Evolutionary conservation across 2,329 filamentous ascomycete genomes (phyloP).

Genomic region (Pseudocercospora cruenta): DNA sequence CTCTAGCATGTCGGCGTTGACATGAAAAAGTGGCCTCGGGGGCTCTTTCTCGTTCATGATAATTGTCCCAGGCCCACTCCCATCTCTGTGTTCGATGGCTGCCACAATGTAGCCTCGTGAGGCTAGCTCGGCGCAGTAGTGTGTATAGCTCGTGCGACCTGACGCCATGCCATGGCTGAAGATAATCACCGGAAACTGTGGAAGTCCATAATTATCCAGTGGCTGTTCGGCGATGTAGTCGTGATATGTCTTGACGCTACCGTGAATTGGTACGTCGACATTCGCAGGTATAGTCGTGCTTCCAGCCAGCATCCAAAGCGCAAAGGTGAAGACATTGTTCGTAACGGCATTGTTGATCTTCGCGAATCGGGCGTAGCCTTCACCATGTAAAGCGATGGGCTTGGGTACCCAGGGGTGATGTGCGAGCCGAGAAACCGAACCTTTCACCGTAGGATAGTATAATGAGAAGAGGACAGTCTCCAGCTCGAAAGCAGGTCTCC

Average conservation of each 20-base stretch:
- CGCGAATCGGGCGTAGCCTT: conserved; percentile 50
- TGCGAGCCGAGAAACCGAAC: conserved; percentile 30
- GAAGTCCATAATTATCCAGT: conserved; percentile 36
- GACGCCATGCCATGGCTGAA: conserved; percentile 54
- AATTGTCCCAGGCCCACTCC: conserved; percentile 50
- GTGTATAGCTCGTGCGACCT: conserved; percentile 50
- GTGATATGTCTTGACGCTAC: conserved; percentile 31
- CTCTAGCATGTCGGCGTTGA: conserved; percentile 42
- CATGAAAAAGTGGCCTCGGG: conserved; percentile 43
- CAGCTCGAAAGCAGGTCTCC: conserved; percentile 48
- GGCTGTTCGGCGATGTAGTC: conserved; percentile 37
- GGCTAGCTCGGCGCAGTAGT: conserved; percentile 51
- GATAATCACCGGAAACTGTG: conserved; percentile 47
- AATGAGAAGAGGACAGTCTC: conserved; percentile 50
- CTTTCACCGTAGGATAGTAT: conserved; percentile 48
- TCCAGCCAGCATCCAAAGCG: conserved; percentile 48
- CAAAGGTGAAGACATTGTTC: conserved; percentile 45
- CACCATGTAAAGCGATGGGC: conserved; percentile 47
- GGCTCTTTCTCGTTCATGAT: conserved; percentile 42
- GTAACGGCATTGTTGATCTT: conserved; percentile 43
- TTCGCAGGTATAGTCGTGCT: conserved; percentile 48
- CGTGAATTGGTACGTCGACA: conserved; percentile 48
- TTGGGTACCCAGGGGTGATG: conserved; percentile 50
- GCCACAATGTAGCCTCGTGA: conserved; percentile 51
- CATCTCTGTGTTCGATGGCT: conserved; percentile 53